These are phyloP conservation scores for Phlyctochytrium bullatum DNA, from an alignment of 192 early-diverging fungal species.

Conservation along the genomic window DNA sequence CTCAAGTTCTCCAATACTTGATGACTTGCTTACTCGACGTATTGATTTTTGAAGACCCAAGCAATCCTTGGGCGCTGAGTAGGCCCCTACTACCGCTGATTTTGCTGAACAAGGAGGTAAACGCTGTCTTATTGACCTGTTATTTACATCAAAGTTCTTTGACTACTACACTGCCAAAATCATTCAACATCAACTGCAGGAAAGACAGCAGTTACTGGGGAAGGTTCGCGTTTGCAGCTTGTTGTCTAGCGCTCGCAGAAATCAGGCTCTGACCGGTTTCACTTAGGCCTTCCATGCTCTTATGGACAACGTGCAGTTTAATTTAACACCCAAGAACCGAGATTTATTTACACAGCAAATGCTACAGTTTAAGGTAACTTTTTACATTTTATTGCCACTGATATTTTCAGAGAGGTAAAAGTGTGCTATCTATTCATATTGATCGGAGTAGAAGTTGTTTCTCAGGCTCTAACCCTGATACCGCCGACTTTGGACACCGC, in stretches of 20 bases:
- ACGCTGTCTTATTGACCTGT: neutral
- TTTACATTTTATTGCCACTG: neutral
- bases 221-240: no score
- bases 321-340: conserved; percentile 48
- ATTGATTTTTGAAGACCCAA: conserved; percentile 75
- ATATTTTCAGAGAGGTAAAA: no score
- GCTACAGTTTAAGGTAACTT: conserved; percentile 16
- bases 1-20: conserved; percentile 63
- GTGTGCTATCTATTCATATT: no score
- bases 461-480: no score
- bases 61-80: conserved; percentile 80
- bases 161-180: conserved; percentile 54
- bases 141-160: conserved; percentile 31
- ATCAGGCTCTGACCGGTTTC: neutral
- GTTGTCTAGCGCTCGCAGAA: no score
- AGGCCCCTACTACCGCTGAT: conserved; percentile 78
- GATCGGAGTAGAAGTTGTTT: no score
- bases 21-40: conserved; percentile 68
- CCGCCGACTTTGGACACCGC: no score
- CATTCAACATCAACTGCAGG: conserved; percentile 50
- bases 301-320: conserved; percentile 63
- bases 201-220: conserved; percentile 45
- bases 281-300: conserved; percentile 46
- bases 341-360: conserved; percentile 71
- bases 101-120: conserved; percentile 65